Base-by-base conservation (phyloP, 805 yeast species). In the Brettanomyces anomalus region DNA sequence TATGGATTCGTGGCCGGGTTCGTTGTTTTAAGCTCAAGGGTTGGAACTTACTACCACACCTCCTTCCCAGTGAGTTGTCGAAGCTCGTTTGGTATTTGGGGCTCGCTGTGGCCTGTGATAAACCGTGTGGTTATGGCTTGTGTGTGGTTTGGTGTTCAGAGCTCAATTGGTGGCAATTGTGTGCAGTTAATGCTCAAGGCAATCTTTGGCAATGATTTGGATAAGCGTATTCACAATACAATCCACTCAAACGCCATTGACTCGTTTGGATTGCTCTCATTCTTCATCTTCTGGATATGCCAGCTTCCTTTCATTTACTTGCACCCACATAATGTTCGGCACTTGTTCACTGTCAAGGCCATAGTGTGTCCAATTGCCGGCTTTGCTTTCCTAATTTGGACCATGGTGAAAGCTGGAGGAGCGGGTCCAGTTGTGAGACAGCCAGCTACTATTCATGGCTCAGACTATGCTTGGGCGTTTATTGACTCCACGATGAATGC, bases 101-200 rank as follows among this genome's bases (percentile, higher is more conserved):
- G 94, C 41, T 81, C 88, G 0, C 66, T 82, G 45, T 88, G 94
- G 96, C 95, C 95, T 4, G 79, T 88, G 37, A 55, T 87, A 41
- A 87, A 88, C 64, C 76, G 97, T 64, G 90, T 85, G 33, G 89
- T 84, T 10, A 82, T 88, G 86, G 57, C 65, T 3, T 61, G 65
- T 50, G 78, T 88, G 40, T 88, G 96, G 96, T 86, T 81, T 56
- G 79, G 93, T 24, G 93, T 85, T 24, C 96, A 87, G 57, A 72
- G 84, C 18, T 82, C 87, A 71, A 73, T 89, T 44, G 93, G 94
- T 43, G 94, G 90, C 28, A 76, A 86, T 48, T 83, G 94, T 65
- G 78, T 88, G 14, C 75, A 80, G 46, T 64, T 85, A 42, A 84
- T 87, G 90, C 66, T 88, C 44, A 68, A 76, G 49, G 68, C 95